Evolutionary conservation across 306 rosid species (phyloP).

Genomic region (Lathyrus oleraceus): DNA sequence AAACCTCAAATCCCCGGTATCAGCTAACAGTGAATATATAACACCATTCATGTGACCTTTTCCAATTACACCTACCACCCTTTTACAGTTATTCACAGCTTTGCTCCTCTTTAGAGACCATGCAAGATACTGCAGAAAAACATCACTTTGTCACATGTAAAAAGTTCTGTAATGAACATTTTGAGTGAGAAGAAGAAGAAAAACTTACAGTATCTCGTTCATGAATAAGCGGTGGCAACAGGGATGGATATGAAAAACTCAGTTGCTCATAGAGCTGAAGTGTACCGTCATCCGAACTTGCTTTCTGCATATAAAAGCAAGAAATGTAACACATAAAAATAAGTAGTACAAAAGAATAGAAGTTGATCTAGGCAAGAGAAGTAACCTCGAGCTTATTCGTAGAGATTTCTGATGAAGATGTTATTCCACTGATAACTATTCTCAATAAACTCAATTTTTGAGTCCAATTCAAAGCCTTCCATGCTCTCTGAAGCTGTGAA

Average conservation of each 20-base stretch:
- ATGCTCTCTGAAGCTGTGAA: constrained; percentile 88
- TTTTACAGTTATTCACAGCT: constrained; percentile 79
- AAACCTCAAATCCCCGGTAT: constrained; percentile 67
- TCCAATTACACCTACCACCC: constrained; percentile 92
- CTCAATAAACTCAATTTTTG: constrained; percentile 69
- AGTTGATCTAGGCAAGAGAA: constrained; percentile 33
- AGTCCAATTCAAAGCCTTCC: constrained; percentile 74
- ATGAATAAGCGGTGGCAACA: constrained; percentile 81
- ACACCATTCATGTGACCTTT: constrained; percentile 94
- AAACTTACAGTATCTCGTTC: constrained; percentile 84
- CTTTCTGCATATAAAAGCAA: constrained; percentile 48
- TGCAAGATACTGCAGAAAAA: constrained; percentile 69
- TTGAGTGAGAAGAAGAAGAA: background rate
- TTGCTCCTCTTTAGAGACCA: constrained; percentile 93
- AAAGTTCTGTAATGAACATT: background rate
- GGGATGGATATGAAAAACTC: constrained; percentile 73
- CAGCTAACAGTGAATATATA: constrained; percentile 63
- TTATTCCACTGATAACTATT: constrained; percentile 69
- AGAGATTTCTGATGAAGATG: constrained; percentile 60
- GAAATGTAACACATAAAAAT: background rate
- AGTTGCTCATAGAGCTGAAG: constrained; percentile 83
- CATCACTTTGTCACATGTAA: background rate
- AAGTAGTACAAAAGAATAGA: background rate
- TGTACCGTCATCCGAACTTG: constrained; percentile 48
- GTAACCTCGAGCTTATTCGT: constrained; percentile 57